phyloP scores from a whole-genome alignment of 805 yeast species.

The Saturnispora sanitii region DNA sequence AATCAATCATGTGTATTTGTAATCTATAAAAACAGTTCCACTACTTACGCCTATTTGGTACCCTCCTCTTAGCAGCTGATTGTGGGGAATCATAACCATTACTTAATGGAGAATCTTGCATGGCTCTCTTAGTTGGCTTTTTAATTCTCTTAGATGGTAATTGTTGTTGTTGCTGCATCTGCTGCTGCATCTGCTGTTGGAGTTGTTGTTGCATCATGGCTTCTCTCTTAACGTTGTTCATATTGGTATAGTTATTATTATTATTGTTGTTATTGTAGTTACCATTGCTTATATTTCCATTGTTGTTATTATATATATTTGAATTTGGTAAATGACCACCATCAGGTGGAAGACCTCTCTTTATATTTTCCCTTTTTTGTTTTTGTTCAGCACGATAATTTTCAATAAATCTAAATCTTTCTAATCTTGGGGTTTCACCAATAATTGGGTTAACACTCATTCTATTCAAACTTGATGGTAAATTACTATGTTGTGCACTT shows the following conservation, averaged over 20 bases:
- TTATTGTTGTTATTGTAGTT: neutral
- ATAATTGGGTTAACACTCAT: constrained; percentile 20
- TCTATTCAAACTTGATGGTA: constrained; percentile 24
- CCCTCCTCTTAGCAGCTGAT: constrained; percentile 2
- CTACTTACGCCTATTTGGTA: neutral
- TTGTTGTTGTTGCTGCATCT: constrained; percentile 11
- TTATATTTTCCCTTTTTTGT: constrained; percentile 8
- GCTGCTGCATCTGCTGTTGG: constrained; percentile 12
- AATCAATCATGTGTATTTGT: neutral
- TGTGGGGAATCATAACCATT: constrained; percentile 1
- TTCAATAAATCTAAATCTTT: constrained; percentile 81
- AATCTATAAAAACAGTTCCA: neutral
- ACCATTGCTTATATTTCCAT: neutral
- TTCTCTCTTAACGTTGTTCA: constrained; percentile 21
- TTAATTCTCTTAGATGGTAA: constrained; percentile 22
- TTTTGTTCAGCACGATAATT: constrained; percentile 43
- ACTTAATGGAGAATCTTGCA: constrained; percentile 10
- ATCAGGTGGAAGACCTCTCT: constrained; percentile 7
- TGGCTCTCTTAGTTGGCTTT: constrained; percentile 26
- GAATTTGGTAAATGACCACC: neutral
- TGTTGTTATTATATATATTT: neutral
- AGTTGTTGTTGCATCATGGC: constrained; percentile 9
- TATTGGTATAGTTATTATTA: neutral
- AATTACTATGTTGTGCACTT: constrained; percentile 27
- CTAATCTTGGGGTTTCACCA: constrained; percentile 33